These are phyloP conservation scores for Pyrenopolyporus hunteri DNA, from an alignment of 495 filamentous ascomycete genomes.

Conservation along the genomic window DNA sequence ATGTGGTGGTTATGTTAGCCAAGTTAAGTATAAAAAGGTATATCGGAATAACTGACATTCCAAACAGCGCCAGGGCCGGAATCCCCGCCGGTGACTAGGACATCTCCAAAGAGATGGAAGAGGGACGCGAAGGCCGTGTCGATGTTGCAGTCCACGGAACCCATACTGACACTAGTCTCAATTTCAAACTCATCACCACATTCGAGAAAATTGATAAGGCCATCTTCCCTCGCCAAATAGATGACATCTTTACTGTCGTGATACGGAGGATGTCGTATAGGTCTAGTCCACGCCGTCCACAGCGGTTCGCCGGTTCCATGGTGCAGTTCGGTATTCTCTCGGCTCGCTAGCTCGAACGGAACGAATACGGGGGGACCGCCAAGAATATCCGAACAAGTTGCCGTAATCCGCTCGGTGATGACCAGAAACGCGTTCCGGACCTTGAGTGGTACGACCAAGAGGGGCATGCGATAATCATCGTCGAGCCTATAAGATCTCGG, in stretches of 20 bases:
- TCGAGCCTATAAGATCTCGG: constrained; percentile 59
- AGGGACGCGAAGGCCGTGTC: constrained; percentile 68
- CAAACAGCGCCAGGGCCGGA: constrained; percentile 81
- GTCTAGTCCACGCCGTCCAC: constrained; percentile 74
- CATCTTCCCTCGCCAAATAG: constrained; percentile 82
- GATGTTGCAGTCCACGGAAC: constrained; percentile 65
- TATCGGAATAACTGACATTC: constrained; percentile 57
- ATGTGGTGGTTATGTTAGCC: constrained; percentile 25
- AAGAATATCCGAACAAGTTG: constrained; percentile 64
- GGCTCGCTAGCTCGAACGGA: constrained; percentile 40
- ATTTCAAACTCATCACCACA: constrained; percentile 61
- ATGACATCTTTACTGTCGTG: constrained; percentile 69
- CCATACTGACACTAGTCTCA: constrained; percentile 58
- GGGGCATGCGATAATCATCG: constrained; percentile 64
- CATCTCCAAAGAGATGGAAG: constrained; percentile 63
- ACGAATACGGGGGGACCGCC: constrained; percentile 55
- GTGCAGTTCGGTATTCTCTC: constrained; percentile 44
- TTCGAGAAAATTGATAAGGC: constrained; percentile 71
- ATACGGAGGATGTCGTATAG: constrained; percentile 64
- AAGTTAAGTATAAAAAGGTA: not conserved
- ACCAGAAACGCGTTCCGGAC: constrained; percentile 68
- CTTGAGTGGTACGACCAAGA: constrained; percentile 71
- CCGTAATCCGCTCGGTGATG: constrained; percentile 63
- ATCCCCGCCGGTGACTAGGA: constrained; percentile 81
- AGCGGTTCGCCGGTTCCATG: constrained; percentile 50